phyloP scores from a whole-genome alignment of 2,329 filamentous ascomycete genomes.

The Claviceps digitariae region DNA sequence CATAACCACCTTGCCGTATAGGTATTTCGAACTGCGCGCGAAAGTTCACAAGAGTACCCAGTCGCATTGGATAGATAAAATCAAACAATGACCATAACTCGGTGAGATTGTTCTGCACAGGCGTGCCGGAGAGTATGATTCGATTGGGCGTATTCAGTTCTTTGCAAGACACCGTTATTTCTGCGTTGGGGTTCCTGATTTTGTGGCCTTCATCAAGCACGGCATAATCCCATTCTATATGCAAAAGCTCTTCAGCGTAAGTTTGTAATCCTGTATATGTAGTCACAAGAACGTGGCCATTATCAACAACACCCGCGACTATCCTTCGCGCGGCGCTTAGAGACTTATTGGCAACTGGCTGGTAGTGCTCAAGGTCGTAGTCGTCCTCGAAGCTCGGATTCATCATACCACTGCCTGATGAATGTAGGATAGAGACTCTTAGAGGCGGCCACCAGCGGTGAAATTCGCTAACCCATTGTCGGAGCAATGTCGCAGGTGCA shows the following conservation, averaged over 20 bases:
- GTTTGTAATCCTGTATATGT: constrained; percentile 95
- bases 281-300: constrained; percentile 88
- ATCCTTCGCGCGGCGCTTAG: constrained; percentile 60
- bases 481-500: constrained; percentile 84
- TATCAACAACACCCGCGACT: constrained; percentile 64
- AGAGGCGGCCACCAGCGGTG: constrained; percentile 99
- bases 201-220: constrained; percentile 96
- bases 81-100: constrained; percentile 97
- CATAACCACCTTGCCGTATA: constrained; percentile 85
- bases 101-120: constrained; percentile 91
- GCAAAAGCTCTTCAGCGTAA: constrained; percentile 70
- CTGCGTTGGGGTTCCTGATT: constrained; percentile 90
- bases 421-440: constrained; percentile 86
- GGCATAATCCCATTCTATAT: constrained; percentile 82
- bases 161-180: constrained; percentile 91
- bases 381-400: constrained; percentile 54
- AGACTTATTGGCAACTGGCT: constrained; percentile 20
- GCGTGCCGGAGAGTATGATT: constrained; percentile 87
- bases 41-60: constrained; percentile 86
- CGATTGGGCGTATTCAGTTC: constrained; percentile 81
- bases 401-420: constrained; percentile 92
- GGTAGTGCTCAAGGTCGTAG: constrained; percentile 32
- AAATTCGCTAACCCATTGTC: constrained; percentile 97
- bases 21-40: constrained; percentile 85
- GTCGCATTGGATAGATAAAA: constrained; percentile 90